phyloP scores from a whole-genome alignment of 2,329 filamentous ascomycete genomes.

The Ophiostoma populinum region DNA sequence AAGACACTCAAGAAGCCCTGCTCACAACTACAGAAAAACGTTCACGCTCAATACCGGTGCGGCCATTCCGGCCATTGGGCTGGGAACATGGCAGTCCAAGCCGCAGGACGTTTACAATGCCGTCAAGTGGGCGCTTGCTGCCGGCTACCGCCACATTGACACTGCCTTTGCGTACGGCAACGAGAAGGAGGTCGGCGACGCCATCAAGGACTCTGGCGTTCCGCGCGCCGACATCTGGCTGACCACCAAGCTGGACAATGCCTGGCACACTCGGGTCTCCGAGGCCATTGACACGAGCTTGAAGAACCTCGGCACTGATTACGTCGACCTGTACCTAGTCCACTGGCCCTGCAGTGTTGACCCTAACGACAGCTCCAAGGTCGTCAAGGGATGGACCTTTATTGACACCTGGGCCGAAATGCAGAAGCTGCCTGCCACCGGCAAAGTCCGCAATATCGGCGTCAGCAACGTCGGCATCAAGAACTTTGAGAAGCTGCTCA shows the following conservation, averaged over 20 bases:
- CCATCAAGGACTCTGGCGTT: slow-evolving; percentile 8
- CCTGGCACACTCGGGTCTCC: slow-evolving; percentile 8
- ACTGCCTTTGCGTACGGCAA: slow-evolving; percentile 10
- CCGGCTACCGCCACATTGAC: slow-evolving; percentile 10
- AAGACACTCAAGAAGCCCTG: neutral
- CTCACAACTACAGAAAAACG: slow-evolving; percentile 24
- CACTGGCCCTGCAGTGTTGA: slow-evolving; percentile 8
- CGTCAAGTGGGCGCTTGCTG: slow-evolving; percentile 5
- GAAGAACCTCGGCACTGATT: slow-evolving; percentile 5
- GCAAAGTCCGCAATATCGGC: slow-evolving; percentile 9
- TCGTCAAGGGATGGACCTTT: slow-evolving; percentile 3
- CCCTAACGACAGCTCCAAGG: slow-evolving; percentile 5
- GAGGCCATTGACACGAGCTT: slow-evolving; percentile 9
- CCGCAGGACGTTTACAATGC: slow-evolving; percentile 7
- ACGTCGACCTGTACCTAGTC: slow-evolving; percentile 10
- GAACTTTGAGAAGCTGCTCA: slow-evolving; percentile 32
- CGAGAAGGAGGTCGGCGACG: slow-evolving; percentile 9
- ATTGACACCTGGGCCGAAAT: slow-evolving; percentile 9
- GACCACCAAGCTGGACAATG: slow-evolving; percentile 10
- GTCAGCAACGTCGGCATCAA: slow-evolving; percentile 9
- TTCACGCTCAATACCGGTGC: slow-evolving; percentile 59
- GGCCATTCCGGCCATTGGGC: slow-evolving; percentile 59
- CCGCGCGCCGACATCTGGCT: slow-evolving; percentile 9
- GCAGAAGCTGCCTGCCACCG: slow-evolving; percentile 8
- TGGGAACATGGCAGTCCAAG: slow-evolving; percentile 61